Evolutionary conservation across 345 rosid genomes (phyloP), one percentile per base, ranked within the genome.

Genomic region (Eucalyptus brandiana): DNA sequence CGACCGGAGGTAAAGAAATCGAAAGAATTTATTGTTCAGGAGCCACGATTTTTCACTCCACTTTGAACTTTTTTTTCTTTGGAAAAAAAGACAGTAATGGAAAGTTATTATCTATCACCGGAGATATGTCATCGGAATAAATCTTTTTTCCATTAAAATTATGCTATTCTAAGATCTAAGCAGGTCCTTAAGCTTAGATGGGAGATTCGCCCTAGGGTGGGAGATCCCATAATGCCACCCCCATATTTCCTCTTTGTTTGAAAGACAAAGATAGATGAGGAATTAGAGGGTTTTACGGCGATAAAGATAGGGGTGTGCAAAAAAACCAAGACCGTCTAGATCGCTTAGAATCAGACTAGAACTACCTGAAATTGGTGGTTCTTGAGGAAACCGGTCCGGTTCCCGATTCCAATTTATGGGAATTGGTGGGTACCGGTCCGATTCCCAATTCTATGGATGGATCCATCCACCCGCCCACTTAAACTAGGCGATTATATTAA

Each of bases 301-400:
- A 16, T 50, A 19, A 16, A 50, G 19, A 1, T 51, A 51, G 2
- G 4, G 1, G 23, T 51, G 23, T 51, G 56, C 56, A 18, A 51
- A 51, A 51, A 0, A 51, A 51, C 0, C 0, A 2, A 0, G 2
- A 51, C 9, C 9, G 1, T 9, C 2, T 0, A 7, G 2, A 51
- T 18, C 3, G 2, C 23, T 1, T 1, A 2, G 2, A 51, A 51
- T 3, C 23, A 2, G 4, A 18, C 9, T 1, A 7, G 1, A 18
- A 51, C 4, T 2, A 1, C 9, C 4, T 7, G 0, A 4, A 51
- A 51, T 4, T 3, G 0, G 54, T 3, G 23, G 23, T 51, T 51
- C 2, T 51, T 51, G 9, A 51, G 23, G 4, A 19, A 51, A 51
- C 1, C 1, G 9, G 2, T 51, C 1, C 23, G 4, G 4, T 18